These are phyloP conservation scores for Citrus sp. DNA, from an alignment of 345 rosid species.

Conservation along the genomic window DNA sequence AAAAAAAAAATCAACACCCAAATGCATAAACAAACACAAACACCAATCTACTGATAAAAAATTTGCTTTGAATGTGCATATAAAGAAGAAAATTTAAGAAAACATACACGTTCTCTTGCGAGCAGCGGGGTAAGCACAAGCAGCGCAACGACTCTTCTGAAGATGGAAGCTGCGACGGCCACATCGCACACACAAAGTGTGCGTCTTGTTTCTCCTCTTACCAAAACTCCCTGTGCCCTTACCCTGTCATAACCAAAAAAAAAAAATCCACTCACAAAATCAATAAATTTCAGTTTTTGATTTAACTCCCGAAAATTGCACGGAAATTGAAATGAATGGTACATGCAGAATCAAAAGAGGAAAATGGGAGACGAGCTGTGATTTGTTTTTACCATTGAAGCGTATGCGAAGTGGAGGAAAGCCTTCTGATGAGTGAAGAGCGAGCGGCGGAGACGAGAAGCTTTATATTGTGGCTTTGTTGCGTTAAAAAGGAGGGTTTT, in stretches of 20 bases:
- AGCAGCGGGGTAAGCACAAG: constrained; percentile 96
- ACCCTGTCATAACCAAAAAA: constrained; percentile 39
- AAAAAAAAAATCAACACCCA: background rate
- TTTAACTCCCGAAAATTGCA: background rate
- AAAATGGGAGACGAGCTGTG: background rate
- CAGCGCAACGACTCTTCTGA: constrained; percentile 96
- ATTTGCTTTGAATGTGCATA: background rate
- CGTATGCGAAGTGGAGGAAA: background rate
- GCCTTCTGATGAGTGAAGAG: background rate
- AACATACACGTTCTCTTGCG: constrained; percentile 90
- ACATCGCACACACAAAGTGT: constrained; percentile 94
- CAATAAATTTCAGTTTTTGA: background rate
- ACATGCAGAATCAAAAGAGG: background rate
- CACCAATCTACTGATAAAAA: too few relatives aligned
- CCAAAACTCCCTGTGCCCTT: constrained; percentile 99
- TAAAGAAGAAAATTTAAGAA: background rate
- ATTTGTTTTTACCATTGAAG: constrained; percentile 20
- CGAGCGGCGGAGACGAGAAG: background rate
- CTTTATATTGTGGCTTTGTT: background rate
- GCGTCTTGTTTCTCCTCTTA: constrained; percentile 98
- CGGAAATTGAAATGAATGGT: background rate
- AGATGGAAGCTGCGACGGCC: constrained; percentile 99
- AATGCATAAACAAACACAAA: background rate
- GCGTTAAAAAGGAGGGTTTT: background rate
- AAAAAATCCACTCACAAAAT: background rate